Conservation (phyloP, 306 rosid genomes). For the Prunus salicina region DNA sequence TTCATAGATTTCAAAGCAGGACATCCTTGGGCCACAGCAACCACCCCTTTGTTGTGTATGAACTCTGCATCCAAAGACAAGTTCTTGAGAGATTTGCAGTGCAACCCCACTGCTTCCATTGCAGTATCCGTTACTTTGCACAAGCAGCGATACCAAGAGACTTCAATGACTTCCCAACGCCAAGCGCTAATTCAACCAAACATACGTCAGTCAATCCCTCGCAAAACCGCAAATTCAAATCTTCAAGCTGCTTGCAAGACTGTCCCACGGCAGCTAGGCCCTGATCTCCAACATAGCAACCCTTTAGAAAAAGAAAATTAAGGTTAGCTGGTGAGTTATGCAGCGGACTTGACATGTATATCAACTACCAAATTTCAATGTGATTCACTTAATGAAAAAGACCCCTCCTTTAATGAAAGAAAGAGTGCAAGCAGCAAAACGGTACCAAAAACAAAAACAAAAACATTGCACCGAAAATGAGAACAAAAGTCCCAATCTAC, state of each 20-base stretch:
- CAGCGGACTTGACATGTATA: background rate
- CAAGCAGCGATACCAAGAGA: slow-evolving; percentile 89
- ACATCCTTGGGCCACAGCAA: slow-evolving; percentile 78
- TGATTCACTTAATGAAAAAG: background rate
- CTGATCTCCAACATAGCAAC: slow-evolving; percentile 92
- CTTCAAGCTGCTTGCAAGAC: slow-evolving; percentile 78
- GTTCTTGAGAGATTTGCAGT: slow-evolving; percentile 66
- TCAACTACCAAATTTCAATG: background rate
- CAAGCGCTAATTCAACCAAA: slow-evolving; percentile 60
- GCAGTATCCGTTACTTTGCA: slow-evolving; percentile 74
- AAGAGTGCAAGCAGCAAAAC: background rate
- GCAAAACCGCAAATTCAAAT: slow-evolving; percentile 86
- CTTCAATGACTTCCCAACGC: slow-evolving; percentile 73
- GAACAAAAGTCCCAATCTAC: background rate
- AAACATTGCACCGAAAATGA: background rate
- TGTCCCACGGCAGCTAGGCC: slow-evolving; percentile 83
- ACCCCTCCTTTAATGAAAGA: background rate
- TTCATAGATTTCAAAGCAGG: slow-evolving; percentile 71
- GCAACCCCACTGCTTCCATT: slow-evolving; percentile 74
- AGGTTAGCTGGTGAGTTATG: background rate
- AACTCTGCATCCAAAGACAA: slow-evolving; percentile 83
- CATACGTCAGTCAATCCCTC: slow-evolving; percentile 85
- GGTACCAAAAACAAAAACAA: background rate
- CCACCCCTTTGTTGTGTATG: slow-evolving; percentile 76
- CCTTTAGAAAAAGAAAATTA: slow-evolving; percentile 45